A percentile compares a stretch with the other conserved stretches of the same genome.
Conservation (phyloP, 2,329 filamentous ascomycete genomes). For the Periconia macrospinosa region DNA sequence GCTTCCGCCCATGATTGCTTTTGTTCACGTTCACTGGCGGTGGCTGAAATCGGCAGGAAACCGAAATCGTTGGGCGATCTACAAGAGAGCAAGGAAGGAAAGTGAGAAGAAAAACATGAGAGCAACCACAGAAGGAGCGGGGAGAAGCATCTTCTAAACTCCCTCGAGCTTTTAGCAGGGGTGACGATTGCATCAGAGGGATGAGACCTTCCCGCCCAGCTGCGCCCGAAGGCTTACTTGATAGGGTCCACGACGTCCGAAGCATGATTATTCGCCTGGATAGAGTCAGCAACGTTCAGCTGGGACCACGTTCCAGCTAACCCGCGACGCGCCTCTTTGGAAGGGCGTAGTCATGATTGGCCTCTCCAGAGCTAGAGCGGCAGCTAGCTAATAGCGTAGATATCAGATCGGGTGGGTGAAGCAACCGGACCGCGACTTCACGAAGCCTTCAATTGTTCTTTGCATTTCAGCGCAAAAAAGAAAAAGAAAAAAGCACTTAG, state of each 20-base stretch:
- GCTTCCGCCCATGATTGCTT: conserved; percentile 19
- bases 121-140: not conserved
- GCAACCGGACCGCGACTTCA: not conserved
- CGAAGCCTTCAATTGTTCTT: not conserved
- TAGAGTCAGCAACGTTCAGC: not conserved
- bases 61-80: not conserved
- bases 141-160: not conserved
- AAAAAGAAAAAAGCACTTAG: too few species aligned
- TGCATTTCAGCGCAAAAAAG: too few species aligned
- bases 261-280: not conserved
- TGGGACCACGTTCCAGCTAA: not conserved
- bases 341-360: not conserved
- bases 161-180: not conserved
- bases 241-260: not conserved
- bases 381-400: not conserved
- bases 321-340: not conserved
- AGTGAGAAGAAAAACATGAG: not conserved
- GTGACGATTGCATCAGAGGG: not conserved
- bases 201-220: not conserved
- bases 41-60: not conserved
- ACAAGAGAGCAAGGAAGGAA: not conserved
- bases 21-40: not conserved
- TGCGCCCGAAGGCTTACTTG: not conserved
- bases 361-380: not conserved
- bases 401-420: not conserved